Base-by-base conservation (phyloP, 768 basidiomycete genomes). In the Udeniomyces megalosporus region DNA sequence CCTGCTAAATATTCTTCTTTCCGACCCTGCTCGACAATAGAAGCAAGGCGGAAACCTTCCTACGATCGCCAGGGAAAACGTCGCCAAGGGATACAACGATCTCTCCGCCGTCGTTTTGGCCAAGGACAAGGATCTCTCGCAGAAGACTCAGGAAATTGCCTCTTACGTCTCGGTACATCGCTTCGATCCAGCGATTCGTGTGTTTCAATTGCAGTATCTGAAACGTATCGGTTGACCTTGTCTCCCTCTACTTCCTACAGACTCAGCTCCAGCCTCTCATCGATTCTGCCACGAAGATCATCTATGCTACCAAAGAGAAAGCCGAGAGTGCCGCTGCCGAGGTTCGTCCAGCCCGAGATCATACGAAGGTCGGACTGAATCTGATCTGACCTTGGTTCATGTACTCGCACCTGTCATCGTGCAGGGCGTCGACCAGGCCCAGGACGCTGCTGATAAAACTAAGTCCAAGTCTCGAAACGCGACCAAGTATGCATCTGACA, bases 181-280 rank as follows among this genome's bases (percentile, higher is more conserved):
- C 34, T 4, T 45, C 28, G 6, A 3, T 10, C 10, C 2, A n/a
- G n/a, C n/a, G n/a, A n/a, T n/a, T n/a, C n/a, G n/a, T n/a, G n/a
- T n/a, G n/a, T n/a, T n/a, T n/a, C n/a, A n/a, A n/a, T n/a, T n/a
- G n/a, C n/a, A n/a, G n/a, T n/a, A n/a, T n/a, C n/a, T n/a, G n/a
- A n/a, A n/a, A 63, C 55, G 56, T 63, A 3, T 26, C 48, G 48
- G 62, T 49, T 46, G 17, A 57, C 28, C 31, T 2, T 17, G 38
- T 17, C 8, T 28, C 24, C 26, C n/a, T 8, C 15, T 28, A 4
- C 26, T 47, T 26, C 45, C 11, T 14, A 24, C 56, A 58, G 56
- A 44, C 56, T 3, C 35, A 31, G 20, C 56, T 63, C 24, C 62
- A 63, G 29, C 62, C 62, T n/a, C 26, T 58, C 11, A 49, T 63